Evolutionary conservation across 2,329 filamentous ascomycete species (phyloP).

Genomic region (Rhynchosporium agropyri): DNA sequence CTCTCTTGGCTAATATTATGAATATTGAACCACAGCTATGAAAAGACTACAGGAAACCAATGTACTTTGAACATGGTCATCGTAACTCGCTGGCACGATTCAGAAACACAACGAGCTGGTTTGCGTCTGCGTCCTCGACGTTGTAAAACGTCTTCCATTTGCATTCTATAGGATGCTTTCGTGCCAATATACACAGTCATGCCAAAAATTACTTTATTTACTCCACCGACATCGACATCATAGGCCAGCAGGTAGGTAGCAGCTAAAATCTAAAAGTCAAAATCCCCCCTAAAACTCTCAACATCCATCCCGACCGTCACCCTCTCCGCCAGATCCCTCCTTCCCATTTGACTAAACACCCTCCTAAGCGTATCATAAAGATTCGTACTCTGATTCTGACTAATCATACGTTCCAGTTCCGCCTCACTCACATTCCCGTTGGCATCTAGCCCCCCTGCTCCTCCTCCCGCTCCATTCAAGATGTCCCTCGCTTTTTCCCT

Average conservation of each 20-base stretch:
- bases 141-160: too few relatives aligned
- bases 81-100: too few relatives aligned
- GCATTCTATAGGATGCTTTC: too few relatives aligned
- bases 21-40: too few relatives aligned
- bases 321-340: conserved; percentile 83
- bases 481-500: conserved; percentile 83
- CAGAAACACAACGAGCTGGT: too few relatives aligned
- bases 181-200: too few relatives aligned
- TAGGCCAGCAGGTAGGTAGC: too few relatives aligned
- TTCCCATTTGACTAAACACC: conserved; percentile 96
- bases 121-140: too few relatives aligned
- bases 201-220: too few relatives aligned
- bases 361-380: conserved; percentile 90
- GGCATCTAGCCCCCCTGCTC: conserved; percentile 45
- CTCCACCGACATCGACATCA: background rate
- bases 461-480: conserved; percentile 58
- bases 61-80: too few relatives aligned
- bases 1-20: too few relatives aligned
- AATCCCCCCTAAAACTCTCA: conserved; percentile 83
- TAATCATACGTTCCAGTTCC: conserved; percentile 82
- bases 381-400: conserved; percentile 95
- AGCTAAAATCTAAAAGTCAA: conserved; percentile 67
- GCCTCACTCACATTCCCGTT: conserved; percentile 62
- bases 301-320: conserved; percentile 91
- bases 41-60: too few relatives aligned